A percentile compares a stretch with the other conserved stretches of the same genome.
These are phyloP conservation scores for Basidioascus undulatus DNA, from an alignment of 768 basidiomycete species.

Conservation along the genomic window DNA sequence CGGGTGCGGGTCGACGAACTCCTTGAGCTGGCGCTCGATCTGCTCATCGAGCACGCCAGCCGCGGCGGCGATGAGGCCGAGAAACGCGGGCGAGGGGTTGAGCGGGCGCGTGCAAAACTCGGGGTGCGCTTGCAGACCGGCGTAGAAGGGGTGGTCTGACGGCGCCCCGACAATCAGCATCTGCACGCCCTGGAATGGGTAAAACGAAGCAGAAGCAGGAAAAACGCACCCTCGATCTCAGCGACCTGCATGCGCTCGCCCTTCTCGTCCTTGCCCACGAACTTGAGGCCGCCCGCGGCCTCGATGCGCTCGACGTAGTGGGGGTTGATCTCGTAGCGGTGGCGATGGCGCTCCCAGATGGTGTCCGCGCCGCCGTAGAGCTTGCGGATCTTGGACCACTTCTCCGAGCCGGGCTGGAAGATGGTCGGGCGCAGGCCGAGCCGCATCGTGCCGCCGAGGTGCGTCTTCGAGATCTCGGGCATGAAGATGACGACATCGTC, in stretches of 20 bases:
- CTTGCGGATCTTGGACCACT: constrained; percentile 45
- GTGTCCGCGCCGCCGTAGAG: constrained; percentile 59
- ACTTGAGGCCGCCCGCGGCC: constrained; percentile 39
- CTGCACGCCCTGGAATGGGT: no score
- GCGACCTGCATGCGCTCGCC: constrained; percentile 94
- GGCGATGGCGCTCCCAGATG: constrained; percentile 91
- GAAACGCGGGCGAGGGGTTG: constrained; percentile 91
- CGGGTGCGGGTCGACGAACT: constrained; percentile 19
- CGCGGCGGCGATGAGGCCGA: constrained; percentile 78
- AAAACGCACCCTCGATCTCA: constrained; percentile 47
- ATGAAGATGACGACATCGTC: constrained; percentile 72
- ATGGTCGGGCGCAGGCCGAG: constrained; percentile 92
- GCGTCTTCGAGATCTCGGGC: constrained; percentile 94
- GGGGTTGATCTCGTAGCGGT: constrained; percentile 91
- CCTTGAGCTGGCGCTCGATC: constrained; percentile 32
- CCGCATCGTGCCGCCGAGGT: constrained; percentile 99
- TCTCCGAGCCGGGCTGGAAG: constrained; percentile 43
- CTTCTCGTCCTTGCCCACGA: constrained; percentile 75
- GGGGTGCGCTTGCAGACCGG: constrained; percentile 87
- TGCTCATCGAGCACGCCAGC: constrained; percentile 46
- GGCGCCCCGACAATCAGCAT: background rate
- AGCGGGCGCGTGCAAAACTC: constrained; percentile 96
- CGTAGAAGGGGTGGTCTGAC: constrained; percentile 75
- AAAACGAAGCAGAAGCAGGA: background rate
- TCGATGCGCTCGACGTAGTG: constrained; percentile 47